Evolutionary conservation across 73 alveolate genomes (phyloP).

Genomic region (Blepharisma stoltei): DNA sequence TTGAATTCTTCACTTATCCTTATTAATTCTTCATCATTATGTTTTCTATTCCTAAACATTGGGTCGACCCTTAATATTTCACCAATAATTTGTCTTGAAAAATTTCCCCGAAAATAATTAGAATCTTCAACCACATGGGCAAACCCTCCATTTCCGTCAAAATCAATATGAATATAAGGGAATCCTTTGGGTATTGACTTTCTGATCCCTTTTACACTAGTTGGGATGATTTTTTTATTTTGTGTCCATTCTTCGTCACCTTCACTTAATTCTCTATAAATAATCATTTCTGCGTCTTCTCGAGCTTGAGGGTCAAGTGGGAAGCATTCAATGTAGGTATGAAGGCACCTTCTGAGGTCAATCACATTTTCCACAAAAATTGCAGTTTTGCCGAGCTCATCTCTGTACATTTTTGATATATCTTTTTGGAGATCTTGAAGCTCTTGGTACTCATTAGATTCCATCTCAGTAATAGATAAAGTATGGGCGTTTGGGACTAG

Average conservation of each 20-base stretch:
- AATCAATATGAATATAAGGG: slow-evolving; percentile 4
- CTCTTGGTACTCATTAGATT: neutral
- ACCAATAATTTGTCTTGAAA: too few species aligned
- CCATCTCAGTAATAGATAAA: neutral
- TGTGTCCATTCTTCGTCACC: neutral
- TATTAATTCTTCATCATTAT: too few species aligned
- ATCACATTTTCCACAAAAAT: neutral
- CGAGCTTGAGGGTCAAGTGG: neutral
- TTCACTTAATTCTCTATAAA: neutral
- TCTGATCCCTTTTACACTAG: neutral
- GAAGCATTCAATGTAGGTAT: neutral
- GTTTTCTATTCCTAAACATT: too few species aligned
- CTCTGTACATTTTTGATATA: neutral
- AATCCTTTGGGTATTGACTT: neutral
- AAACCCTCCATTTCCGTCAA: slow-evolving; percentile 11
- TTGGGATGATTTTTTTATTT: neutral
- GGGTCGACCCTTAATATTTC: too few species aligned
- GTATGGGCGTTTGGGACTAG: neutral
- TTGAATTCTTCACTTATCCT: too few species aligned
- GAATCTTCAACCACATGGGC: neutral
- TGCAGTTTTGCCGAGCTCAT: neutral
- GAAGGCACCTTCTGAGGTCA: neutral
- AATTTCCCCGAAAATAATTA: too few species aligned
- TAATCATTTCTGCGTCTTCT: neutral
- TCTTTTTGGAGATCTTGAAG: neutral